A percentile compares a stretch with the other conserved stretches of the same genome.
These are phyloP conservation scores for Neocatenulostroma microsporum DNA, from an alignment of 2,329 filamentous ascomycete genomes.

Conservation along the genomic window DNA sequence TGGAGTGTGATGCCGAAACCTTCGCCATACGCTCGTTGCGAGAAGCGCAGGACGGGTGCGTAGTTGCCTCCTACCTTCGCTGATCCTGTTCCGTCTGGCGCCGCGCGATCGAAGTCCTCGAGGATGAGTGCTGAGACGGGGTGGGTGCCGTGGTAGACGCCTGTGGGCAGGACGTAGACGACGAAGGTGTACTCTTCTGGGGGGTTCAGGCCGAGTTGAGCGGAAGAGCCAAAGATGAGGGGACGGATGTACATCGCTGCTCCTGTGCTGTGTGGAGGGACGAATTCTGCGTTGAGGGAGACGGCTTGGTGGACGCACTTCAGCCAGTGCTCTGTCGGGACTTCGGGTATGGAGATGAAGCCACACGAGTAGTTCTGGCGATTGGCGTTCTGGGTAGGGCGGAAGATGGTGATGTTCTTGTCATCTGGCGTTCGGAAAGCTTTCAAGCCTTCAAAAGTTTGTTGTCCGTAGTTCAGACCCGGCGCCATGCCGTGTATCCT, in stretches of 20 bases:
- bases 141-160: slow-evolving; percentile 85
- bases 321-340: slow-evolving; percentile 70
- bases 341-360: slow-evolving; percentile 73
- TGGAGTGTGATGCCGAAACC: slow-evolving; percentile 95
- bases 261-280: slow-evolving; percentile 81
- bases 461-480: slow-evolving; percentile 92
- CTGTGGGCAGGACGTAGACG: slow-evolving; percentile 84
- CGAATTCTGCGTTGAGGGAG: slow-evolving; percentile 77
- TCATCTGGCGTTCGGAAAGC: slow-evolving; percentile 74
- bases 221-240: slow-evolving; percentile 75
- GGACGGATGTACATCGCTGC: slow-evolving; percentile 91
- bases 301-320: slow-evolving; percentile 73
- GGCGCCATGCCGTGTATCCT: slow-evolving; percentile 92
- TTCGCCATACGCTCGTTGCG: slow-evolving; percentile 66
- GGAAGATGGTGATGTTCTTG: slow-evolving; percentile 72
- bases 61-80: slow-evolving; percentile 98
- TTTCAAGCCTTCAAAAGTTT: slow-evolving; percentile 98
- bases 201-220: slow-evolving; percentile 76
- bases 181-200: slow-evolving; percentile 89
- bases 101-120: slow-evolving; percentile 87
- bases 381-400: slow-evolving; percentile 72
- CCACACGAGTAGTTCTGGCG: slow-evolving; percentile 79
- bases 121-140: slow-evolving; percentile 83
- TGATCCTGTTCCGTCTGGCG: slow-evolving; percentile 77
- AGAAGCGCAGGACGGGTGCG: slow-evolving; percentile 81